These are phyloP conservation scores for Globisporangium middletonii DNA, from an alignment of 352 stramenopile genomes.

Conservation along the genomic window DNA sequence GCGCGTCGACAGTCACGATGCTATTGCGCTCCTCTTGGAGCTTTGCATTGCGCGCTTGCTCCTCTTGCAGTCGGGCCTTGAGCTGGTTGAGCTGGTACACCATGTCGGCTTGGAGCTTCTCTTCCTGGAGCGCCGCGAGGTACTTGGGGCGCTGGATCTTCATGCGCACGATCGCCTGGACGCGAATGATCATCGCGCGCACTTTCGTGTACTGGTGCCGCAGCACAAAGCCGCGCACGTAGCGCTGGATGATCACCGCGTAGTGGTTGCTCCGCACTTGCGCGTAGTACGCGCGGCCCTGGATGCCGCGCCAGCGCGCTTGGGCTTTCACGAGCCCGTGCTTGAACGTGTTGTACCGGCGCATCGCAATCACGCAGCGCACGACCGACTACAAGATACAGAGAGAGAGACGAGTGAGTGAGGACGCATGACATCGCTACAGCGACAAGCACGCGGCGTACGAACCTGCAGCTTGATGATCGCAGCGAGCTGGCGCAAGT, in stretches of 20 bases:
- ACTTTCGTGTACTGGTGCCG: constrained; percentile 62
- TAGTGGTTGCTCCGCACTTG: constrained; percentile 81
- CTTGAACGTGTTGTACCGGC: constrained; percentile 79
- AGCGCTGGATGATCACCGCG: constrained; percentile 79
- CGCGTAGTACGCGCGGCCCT: constrained; percentile 52
- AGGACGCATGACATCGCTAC: background rate
- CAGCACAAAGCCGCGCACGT: constrained; percentile 66
- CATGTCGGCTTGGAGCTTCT: constrained; percentile 85
- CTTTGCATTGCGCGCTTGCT: constrained; percentile 69
- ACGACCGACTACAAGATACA: constrained; percentile 43
- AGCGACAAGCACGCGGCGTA: background rate
- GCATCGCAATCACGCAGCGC: constrained; percentile 78
- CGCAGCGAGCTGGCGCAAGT: constrained; percentile 61
- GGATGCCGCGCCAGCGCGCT: constrained; percentile 65
- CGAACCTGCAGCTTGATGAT: constrained; percentile 75
- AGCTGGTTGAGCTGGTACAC: constrained; percentile 76
- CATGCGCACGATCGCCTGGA: constrained; percentile 80
- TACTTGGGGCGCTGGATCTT: constrained; percentile 78
- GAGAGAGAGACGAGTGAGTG: background rate
- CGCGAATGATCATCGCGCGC: constrained; percentile 62
- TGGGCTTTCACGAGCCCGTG: constrained; percentile 55
- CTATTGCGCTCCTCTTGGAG: constrained; percentile 52
- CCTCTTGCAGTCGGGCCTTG: constrained; percentile 71
- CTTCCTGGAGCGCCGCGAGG: constrained; percentile 60
- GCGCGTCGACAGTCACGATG: constrained; percentile 23